phyloP scores from a whole-genome alignment of 163 green algal genomes.

The Volvox carteri region DNA sequence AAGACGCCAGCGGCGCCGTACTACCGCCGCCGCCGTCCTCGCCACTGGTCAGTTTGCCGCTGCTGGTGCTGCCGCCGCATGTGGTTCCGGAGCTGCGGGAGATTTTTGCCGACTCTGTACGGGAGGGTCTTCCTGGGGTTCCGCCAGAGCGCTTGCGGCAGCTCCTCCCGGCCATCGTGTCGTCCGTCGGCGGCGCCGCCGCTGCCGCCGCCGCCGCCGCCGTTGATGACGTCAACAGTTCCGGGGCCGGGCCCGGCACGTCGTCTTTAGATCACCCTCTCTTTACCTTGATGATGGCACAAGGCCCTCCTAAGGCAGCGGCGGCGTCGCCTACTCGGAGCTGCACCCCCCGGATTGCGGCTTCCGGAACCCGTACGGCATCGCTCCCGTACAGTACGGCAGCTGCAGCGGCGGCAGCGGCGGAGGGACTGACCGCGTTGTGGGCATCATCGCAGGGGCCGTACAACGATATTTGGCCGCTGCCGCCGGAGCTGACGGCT shows the following conservation, averaged over 20 bases:
- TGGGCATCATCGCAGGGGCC: neutral
- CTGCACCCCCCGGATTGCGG: neutral
- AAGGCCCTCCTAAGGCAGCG: too few species aligned
- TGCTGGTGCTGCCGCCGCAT: conserved; percentile 28
- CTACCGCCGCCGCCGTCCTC: neutral
- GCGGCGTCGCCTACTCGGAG: neutral
- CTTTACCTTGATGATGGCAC: too few species aligned
- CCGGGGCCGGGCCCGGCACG: too few species aligned
- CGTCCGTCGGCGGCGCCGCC: neutral
- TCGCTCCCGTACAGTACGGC: neutral
- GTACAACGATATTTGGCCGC: neutral
- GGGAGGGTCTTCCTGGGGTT: neutral
- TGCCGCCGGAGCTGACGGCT: conserved; percentile 10
- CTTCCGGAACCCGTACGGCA: neutral
- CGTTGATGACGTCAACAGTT: neutral
- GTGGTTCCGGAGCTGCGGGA: conserved; percentile 31
- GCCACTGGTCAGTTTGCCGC: neutral
- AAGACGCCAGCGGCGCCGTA: neutral
- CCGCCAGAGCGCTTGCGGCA: neutral
- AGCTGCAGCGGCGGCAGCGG: neutral
- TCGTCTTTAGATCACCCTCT: too few species aligned
- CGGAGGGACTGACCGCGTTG: neutral
- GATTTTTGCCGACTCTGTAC: neutral
- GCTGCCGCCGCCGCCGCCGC: neutral
- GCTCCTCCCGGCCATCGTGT: neutral